A percentile compares a stretch with the other conserved stretches of the same genome.
phyloP scores from a whole-genome alignment of 257 asterid species.

The Cordia subcordata region DNA sequence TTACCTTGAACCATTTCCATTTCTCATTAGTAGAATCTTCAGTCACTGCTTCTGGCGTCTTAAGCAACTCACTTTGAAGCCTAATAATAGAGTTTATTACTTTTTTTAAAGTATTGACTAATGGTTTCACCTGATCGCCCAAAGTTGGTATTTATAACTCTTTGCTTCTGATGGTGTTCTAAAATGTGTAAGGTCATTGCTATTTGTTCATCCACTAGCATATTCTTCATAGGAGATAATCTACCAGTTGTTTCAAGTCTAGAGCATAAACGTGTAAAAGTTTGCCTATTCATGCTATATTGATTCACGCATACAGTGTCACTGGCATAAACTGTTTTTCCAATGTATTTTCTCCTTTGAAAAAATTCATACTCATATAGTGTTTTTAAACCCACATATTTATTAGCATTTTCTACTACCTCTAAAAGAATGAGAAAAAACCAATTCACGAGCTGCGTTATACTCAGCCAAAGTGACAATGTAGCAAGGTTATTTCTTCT shows the following conservation, averaged over 20 bases:
- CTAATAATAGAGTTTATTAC: conserved; percentile 1
- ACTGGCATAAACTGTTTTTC: no score
- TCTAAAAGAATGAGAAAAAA: conserved; percentile 6
- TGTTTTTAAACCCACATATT: neutral
- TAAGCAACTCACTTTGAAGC: neutral
- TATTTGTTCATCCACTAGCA: conserved; percentile 9
- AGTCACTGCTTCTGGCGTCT: neutral
- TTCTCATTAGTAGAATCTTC: neutral
- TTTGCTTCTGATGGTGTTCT: conserved; percentile 4
- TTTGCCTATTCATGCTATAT: neutral
- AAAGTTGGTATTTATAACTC: conserved; percentile 2
- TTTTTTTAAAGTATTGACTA: neutral
- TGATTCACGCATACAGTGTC: neutral
- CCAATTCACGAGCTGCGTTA: conserved; percentile 8
- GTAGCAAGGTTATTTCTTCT: neutral
- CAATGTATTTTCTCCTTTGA: no score
- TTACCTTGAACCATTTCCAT: conserved; percentile 8
- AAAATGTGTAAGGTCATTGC: neutral
- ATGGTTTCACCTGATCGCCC: neutral
- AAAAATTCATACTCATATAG: conserved; percentile 1
- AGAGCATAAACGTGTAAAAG: neutral
- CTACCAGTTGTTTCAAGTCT: neutral
- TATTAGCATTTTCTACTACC: neutral
- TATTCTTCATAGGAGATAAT: no score
- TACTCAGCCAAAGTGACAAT: conserved; percentile 1